A percentile compares a stretch with the other conserved stretches of the same genome.
These are phyloP conservation scores for Fusarium setosum DNA, from an alignment of 2,329 filamentous ascomycete genomes.

Conservation along the genomic window DNA sequence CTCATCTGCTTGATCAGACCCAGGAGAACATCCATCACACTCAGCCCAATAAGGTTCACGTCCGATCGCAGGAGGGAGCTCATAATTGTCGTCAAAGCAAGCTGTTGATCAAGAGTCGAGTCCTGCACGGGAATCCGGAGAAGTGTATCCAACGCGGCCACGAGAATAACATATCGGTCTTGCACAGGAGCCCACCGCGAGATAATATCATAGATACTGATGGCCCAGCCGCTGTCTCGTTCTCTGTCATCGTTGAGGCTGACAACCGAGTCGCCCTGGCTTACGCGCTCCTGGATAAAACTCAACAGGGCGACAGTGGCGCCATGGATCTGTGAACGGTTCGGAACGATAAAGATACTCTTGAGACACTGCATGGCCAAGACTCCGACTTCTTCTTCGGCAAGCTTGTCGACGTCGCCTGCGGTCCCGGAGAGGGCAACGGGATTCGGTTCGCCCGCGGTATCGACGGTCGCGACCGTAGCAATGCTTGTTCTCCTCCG, in stretches of 20 bases:
- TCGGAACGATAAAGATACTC: slow-evolving; percentile 85
- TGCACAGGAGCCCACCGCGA: slow-evolving; percentile 93
- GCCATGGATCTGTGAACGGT: slow-evolving; percentile 81
- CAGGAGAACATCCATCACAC: slow-evolving; percentile 93
- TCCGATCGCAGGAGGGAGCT: slow-evolving; percentile 86
- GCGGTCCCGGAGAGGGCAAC: slow-evolving; percentile 83
- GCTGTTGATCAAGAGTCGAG: slow-evolving; percentile 77
- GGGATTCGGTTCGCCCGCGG: slow-evolving; percentile 71
- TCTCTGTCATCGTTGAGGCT: slow-evolving; percentile 55
- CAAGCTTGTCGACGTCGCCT: slow-evolving; percentile 87
- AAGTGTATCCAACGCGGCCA: slow-evolving; percentile 83
- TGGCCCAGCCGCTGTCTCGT: slow-evolving; percentile 77
- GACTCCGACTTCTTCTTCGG: slow-evolving; percentile 88
- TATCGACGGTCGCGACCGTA: slow-evolving; percentile 76
- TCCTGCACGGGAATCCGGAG: slow-evolving; percentile 75
- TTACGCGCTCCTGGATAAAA: slow-evolving; percentile 75
- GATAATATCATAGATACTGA: slow-evolving; percentile 82
- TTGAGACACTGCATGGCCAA: slow-evolving; percentile 88
- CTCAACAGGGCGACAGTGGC: slow-evolving; percentile 80
- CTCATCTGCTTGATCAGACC: slow-evolving; percentile 87
- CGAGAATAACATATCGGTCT: slow-evolving; percentile 89
- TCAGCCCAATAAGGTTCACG: slow-evolving; percentile 93
- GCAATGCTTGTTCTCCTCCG: slow-evolving; percentile 82
- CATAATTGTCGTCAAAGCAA: slow-evolving; percentile 81
- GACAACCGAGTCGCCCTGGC: slow-evolving; percentile 65